Conservation (phyloP, 164 flowering plant species). For the Chimonanthus salicifolius region DNA sequence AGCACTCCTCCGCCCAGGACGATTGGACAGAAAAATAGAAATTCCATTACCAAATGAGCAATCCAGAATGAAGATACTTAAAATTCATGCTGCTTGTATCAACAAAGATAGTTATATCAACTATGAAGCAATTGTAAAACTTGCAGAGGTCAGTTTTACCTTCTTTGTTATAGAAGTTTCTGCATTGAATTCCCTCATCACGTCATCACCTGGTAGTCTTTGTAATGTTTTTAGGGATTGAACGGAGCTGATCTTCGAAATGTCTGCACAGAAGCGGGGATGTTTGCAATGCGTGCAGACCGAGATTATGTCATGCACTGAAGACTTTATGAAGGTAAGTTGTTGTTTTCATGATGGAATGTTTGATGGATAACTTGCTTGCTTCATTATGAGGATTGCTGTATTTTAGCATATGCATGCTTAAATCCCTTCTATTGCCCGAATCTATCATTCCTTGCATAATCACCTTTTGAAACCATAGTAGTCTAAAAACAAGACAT, state of each 20-base stretch:
- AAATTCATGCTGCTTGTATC: conserved; percentile 91
- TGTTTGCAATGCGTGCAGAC: conserved; percentile 93
- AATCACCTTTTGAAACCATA: no score
- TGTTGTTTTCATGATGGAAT: conserved; percentile 1
- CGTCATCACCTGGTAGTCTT: neutral
- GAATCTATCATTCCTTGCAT: no score
- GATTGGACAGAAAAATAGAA: conserved; percentile 87
- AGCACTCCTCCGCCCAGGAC: conserved; percentile 94
- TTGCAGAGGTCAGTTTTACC: conserved; percentile 66
- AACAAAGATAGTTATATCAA: conserved; percentile 98
- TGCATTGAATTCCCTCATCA: neutral
- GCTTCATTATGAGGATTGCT: neutral
- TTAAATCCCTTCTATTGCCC: neutral
- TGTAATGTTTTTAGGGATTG: conserved; percentile 52
- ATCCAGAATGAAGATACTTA: conserved; percentile 86
- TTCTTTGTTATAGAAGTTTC: neutral
- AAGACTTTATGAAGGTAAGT: conserved; percentile 96
- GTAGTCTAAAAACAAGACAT: no score
- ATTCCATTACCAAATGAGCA: conserved; percentile 93
- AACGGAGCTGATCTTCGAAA: conserved; percentile 98
- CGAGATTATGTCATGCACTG: conserved; percentile 95
- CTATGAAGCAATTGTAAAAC: conserved; percentile 93
- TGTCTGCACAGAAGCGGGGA: conserved; percentile 98
- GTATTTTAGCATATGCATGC: no score
- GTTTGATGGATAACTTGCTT: neutral